These are phyloP conservation scores for Boletus rex-veris DNA, from an alignment of 768 basidiomycete species.

Conservation along the genomic window DNA sequence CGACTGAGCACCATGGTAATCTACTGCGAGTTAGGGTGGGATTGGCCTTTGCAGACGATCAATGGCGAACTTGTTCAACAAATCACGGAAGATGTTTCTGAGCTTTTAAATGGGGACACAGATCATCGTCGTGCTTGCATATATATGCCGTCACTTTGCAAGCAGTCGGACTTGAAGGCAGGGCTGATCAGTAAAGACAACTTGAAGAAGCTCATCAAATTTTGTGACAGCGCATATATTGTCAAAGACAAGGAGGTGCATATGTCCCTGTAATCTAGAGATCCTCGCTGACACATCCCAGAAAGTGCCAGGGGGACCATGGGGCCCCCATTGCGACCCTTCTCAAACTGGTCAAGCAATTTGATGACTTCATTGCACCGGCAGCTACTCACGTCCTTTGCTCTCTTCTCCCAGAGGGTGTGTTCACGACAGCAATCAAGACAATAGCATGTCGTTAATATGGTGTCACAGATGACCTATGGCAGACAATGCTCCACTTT, in stretches of 20 bases:
- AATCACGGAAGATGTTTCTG: constrained; percentile 10
- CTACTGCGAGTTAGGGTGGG: constrained; percentile 27
- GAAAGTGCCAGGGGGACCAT: constrained; percentile 7
- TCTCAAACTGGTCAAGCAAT: constrained; percentile 17
- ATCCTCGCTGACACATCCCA: background rate
- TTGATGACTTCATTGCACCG: constrained; percentile 30
- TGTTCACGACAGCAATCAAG: background rate
- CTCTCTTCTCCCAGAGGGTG: constrained; percentile 24
- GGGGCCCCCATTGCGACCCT: constrained; percentile 10
- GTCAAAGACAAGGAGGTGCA: constrained; percentile 16
- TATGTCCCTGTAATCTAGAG: background rate
- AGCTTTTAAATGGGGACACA: constrained; percentile 8
- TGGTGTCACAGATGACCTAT: constrained; percentile 14
- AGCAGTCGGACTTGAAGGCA: constrained; percentile 9
- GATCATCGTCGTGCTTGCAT: constrained; percentile 24
- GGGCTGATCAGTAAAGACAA: constrained; percentile 18
- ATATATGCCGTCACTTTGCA: constrained; percentile 29
- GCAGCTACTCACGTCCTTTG: constrained; percentile 26
- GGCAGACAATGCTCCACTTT: constrained; percentile 13
- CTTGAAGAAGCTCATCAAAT: constrained; percentile 15
- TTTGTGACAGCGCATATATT: constrained; percentile 13
- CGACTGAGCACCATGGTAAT: constrained; percentile 24
- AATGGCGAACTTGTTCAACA: background rate
- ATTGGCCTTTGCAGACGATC: constrained; percentile 10
- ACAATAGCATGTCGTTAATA: background rate